Conservation (phyloP, 2,329 filamentous ascomycete species). For the Ophiostoma perfectum region DNA sequence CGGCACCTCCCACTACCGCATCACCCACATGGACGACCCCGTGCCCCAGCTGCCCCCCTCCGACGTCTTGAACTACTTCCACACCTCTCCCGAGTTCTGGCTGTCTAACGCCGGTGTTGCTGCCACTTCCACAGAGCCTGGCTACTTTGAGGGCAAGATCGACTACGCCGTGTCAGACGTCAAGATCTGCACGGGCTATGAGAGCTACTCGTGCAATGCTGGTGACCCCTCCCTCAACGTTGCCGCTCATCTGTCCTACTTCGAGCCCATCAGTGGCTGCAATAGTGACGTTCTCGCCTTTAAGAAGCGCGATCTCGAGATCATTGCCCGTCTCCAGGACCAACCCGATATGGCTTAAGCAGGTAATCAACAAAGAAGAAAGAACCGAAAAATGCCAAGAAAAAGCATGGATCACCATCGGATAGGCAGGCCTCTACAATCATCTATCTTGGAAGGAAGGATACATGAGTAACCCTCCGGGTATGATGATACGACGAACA, state of each 20-base stretch:
- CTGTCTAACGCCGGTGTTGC: constrained; percentile 38
- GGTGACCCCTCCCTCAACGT: constrained; percentile 42
- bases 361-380: background rate
- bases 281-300: constrained; percentile 5
- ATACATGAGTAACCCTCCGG: background rate
- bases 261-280: constrained; percentile 42
- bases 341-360: too few species aligned
- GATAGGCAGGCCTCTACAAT: background rate
- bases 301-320: background rate
- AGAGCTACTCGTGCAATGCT: constrained; percentile 48
- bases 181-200: constrained; percentile 44
- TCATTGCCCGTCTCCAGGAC: background rate
- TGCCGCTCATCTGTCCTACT: constrained; percentile 46
- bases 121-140: constrained; percentile 25
- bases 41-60: constrained; percentile 62
- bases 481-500: background rate
- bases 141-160: constrained; percentile 20
- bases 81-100: constrained; percentile 67
- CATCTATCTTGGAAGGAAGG: background rate
- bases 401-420: background rate
- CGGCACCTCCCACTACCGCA: constrained; percentile 50
- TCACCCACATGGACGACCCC: constrained; percentile 63
- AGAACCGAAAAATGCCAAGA: background rate
- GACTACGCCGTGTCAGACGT: constrained; percentile 40
- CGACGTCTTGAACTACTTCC: constrained; percentile 52